Evolutionary conservation across 2,329 filamentous ascomycete species (phyloP).

Genomic region (Nakataea oryzae): DNA sequence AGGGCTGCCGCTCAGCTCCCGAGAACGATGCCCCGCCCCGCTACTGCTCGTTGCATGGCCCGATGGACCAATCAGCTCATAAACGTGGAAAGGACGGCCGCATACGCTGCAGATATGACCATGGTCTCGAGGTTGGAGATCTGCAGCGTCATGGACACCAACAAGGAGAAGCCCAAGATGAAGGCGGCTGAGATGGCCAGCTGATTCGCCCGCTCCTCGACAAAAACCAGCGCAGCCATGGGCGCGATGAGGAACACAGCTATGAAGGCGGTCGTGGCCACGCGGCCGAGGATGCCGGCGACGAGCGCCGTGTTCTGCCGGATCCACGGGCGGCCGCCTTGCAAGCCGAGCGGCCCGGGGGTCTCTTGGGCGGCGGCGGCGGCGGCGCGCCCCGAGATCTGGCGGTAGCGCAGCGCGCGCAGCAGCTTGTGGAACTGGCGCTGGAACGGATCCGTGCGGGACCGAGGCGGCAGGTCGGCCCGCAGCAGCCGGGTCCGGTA

Average conservation of each 20-base stretch:
- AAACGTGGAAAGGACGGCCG: slow-evolving; percentile 11
- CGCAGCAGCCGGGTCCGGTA: slow-evolving; percentile 22
- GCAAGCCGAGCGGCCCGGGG: neutral
- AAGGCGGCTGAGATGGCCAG: slow-evolving; percentile 3
- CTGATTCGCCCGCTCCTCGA: neutral
- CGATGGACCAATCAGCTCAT: neutral
- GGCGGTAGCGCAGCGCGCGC: slow-evolving; percentile 5
- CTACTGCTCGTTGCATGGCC: too few relatives aligned
- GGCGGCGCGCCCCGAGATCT: neutral
- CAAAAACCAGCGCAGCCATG: neutral
- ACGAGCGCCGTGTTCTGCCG: neutral
- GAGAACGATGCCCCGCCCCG: too few relatives aligned
- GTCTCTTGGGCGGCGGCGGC: too few relatives aligned
- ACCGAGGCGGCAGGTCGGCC: slow-evolving; percentile 16
- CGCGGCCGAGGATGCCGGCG: neutral
- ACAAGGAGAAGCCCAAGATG: slow-evolving; percentile 10
- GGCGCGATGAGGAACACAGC: neutral
- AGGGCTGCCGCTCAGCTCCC: too few relatives aligned
- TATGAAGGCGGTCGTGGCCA: neutral
- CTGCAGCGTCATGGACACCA: slow-evolving; percentile 10
- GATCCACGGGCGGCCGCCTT: neutral
- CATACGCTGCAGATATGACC: slow-evolving; percentile 13
- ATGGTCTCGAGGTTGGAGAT: slow-evolving; percentile 15
- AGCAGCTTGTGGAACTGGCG: slow-evolving; percentile 8
- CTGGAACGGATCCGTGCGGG: slow-evolving; percentile 10